A percentile compares a stretch with the other conserved stretches of the same genome.
Evolutionary conservation across 441 rosid species (phyloP).

Genomic region (Arabidopsis hybrid): DNA sequence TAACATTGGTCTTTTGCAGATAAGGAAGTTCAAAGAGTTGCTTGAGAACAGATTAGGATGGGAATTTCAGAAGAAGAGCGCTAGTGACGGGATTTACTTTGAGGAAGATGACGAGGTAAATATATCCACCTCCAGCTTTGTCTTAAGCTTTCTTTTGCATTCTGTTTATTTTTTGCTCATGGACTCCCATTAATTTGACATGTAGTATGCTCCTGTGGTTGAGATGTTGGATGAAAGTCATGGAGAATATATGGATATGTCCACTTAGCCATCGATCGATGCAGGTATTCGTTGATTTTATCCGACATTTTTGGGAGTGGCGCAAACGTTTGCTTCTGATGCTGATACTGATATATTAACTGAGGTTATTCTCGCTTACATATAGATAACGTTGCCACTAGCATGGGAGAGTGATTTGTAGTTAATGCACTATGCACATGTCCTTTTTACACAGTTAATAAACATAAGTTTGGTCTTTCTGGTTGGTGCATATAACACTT

Average conservation of each 20-base stretch:
- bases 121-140: neutral
- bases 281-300: neutral
- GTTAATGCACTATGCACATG: neutral
- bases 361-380: neutral
- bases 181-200: constrained; percentile 11
- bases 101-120: constrained; percentile 85
- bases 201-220: constrained; percentile 90
- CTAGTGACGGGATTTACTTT: constrained; percentile 63
- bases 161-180: neutral
- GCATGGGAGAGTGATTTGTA: constrained; percentile 9
- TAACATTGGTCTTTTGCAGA: constrained; percentile 45
- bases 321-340: neutral
- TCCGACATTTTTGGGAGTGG: neutral
- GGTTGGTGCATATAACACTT: neutral
- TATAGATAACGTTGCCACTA: neutral
- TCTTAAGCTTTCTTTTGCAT: neutral
- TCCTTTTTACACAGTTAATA: neutral
- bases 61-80: constrained; percentile 66
- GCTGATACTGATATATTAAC: neutral
- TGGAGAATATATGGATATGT: constrained; percentile 38
- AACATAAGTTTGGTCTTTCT: neutral
- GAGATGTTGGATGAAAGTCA: constrained; percentile 68
- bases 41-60: constrained; percentile 80
- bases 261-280: constrained; percentile 31
- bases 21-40: constrained; percentile 78